Evolutionary conservation across 1,139 yeast species (phyloP), one percentile per base, ranked within the genome.

Genomic region (Pichia sp.): DNA sequence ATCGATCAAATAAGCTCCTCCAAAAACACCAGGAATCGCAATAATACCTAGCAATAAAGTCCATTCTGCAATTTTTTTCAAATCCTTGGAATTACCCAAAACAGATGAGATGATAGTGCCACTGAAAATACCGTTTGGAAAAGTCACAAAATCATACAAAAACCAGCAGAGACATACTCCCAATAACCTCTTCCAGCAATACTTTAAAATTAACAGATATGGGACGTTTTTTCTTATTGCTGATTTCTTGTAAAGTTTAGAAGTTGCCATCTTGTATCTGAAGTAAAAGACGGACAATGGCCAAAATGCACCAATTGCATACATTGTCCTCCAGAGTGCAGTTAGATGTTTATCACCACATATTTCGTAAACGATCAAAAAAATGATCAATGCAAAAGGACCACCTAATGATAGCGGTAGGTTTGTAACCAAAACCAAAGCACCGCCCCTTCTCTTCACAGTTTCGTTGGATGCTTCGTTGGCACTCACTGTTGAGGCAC

Each of bases 271-370:
- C 55, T 87, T 81, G 68, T 89, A 95, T 59, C 78, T 72, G 74
- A 86, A 84, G 67, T 78, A 83, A 64, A 91, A 85, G 60, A 91
- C 75, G 3, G 86, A 74, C 51, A 87, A 62, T 47, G 97, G 98
- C 43, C 95, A 91, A 53, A 91, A 78, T n/a, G 90, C 96, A 66
- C 98, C 98, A 34, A 91, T 71, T 41, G 95, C 97, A 46, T 90
- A 74, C 13, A 96, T 82, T 52, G 90, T 71, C 73, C 98, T 83
- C 98, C 98, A 91, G 41, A 91, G 89, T 3, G 87, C 85, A 44
- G 81, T 80, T 66, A 90, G 76, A 66, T 88, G 87, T 46, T 81
- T 69, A 28, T 76, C 74, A 45, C 83, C 74, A 69, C 85, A 89
- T 59, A 91, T 91, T 90, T 95, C 86, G 53, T 89, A 74, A 58